phyloP scores from a whole-genome alignment of 352 stramenopile species.

The Phytophthora podocarpi region DNA sequence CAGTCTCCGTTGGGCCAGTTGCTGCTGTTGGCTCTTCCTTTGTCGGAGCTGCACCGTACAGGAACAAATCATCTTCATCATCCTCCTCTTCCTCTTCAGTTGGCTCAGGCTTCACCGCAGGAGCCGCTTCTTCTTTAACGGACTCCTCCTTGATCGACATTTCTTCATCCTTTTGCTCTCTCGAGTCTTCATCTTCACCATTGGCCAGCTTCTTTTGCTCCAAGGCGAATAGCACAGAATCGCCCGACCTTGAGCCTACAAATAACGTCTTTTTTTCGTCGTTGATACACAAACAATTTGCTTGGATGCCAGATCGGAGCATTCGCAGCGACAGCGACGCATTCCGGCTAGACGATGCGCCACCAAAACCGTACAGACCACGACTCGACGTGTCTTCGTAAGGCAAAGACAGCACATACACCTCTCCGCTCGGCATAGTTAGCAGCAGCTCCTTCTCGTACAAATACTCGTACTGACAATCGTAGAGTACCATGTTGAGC shows the following conservation, averaged over 20 bases:
- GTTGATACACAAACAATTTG: constrained; percentile 69
- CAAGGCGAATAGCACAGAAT: constrained; percentile 75
- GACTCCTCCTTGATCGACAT: constrained; percentile 31
- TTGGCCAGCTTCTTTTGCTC: constrained; percentile 40
- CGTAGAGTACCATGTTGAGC: constrained; percentile 68
- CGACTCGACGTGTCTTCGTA: constrained; percentile 57
- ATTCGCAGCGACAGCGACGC: constrained; percentile 60
- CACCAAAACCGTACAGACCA: constrained; percentile 35
- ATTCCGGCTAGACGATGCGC: constrained; percentile 26
- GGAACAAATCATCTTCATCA: constrained; percentile 77
- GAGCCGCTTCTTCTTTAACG: constrained; percentile 12
- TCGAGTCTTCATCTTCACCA: constrained; percentile 17
- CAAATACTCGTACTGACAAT: constrained; percentile 74
- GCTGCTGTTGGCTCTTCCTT: constrained; percentile 28
- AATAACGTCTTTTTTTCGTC: constrained; percentile 74
- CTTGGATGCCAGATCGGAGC: constrained; percentile 47
- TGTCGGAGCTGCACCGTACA: constrained; percentile 59
- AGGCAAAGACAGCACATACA: constrained; percentile 69
- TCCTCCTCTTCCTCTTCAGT: constrained; percentile 52
- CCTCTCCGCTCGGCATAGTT: constrained; percentile 56
- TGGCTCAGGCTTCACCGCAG: constrained; percentile 22
- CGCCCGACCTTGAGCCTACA: constrained; percentile 77
- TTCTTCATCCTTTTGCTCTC: constrained; percentile 31
- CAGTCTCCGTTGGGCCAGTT: neutral
- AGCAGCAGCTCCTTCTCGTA: constrained; percentile 75